Percentiles rank a stretch among this genome's conserved stretches.
These are phyloP conservation scores for Phymatotrichopsis omnivora DNA, from an alignment of 2,329 filamentous ascomycete genomes.

Conservation along the genomic window DNA sequence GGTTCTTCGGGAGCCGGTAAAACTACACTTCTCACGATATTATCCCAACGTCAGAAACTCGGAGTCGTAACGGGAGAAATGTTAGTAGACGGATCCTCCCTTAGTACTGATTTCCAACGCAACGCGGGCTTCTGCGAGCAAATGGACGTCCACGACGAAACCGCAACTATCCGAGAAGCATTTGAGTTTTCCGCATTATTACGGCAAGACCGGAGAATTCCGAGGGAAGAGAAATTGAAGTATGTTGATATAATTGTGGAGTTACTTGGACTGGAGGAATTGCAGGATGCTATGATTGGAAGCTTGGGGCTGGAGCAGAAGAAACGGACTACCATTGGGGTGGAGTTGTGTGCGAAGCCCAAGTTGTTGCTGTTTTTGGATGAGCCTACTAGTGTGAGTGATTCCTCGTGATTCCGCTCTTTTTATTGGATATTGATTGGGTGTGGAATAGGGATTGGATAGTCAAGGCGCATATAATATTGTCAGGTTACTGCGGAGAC, in stretches of 20 bases:
- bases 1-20: slow-evolving; percentile 24
- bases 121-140: slow-evolving; percentile 53
- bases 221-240: slow-evolving; percentile 45
- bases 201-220: slow-evolving; percentile 46
- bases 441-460: too few relatives aligned
- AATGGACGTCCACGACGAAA: slow-evolving; percentile 51
- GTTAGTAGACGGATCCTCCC: slow-evolving; percentile 47
- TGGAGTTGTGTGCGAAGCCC: slow-evolving; percentile 47
- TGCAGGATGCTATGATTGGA: slow-evolving; percentile 42
- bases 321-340: slow-evolving; percentile 45
- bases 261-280: slow-evolving; percentile 42
- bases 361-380: slow-evolving; percentile 54
- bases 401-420: too few relatives aligned
- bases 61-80: slow-evolving; percentile 50
- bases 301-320: slow-evolving; percentile 43
- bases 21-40: slow-evolving; percentile 16
- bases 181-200: slow-evolving; percentile 53
- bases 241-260: slow-evolving; percentile 53
- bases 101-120: slow-evolving; percentile 50
- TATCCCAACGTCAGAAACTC: slow-evolving; percentile 45
- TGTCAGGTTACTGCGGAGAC: slow-evolving; percentile 49
- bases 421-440: too few relatives aligned
- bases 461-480: slow-evolving; percentile 51
- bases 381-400: slow-evolving; percentile 50
- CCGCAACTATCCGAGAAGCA: slow-evolving; percentile 53